These are phyloP conservation scores for Ilyonectria robusta DNA, from an alignment of 2,329 filamentous ascomycete genomes.

Conservation along the genomic window DNA sequence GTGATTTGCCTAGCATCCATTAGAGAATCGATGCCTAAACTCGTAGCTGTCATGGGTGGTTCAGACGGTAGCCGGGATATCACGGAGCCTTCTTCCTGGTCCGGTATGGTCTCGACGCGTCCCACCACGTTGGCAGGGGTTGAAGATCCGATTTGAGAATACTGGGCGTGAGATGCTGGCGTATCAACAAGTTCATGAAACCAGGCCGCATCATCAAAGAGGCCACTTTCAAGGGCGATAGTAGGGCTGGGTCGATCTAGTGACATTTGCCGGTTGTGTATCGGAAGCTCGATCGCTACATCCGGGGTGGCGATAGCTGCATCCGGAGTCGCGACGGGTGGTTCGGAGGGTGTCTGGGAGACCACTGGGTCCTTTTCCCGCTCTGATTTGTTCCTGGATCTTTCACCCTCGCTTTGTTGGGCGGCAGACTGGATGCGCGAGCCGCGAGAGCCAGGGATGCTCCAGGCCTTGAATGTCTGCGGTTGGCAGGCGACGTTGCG, in stretches of 20 bases:
- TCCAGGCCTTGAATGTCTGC: constrained; percentile 34
- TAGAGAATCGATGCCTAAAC: not conserved
- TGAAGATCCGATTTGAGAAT: not conserved
- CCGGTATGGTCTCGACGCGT: not conserved
- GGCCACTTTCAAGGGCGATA: not conserved
- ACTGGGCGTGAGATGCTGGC: not conserved
- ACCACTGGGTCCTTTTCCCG: not conserved
- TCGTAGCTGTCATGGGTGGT: not conserved
- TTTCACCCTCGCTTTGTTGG: not conserved
- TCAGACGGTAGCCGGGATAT: not conserved
- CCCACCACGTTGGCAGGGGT: not conserved
- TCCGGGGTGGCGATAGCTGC: not conserved
- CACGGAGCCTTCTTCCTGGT: not conserved
- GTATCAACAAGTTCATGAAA: not conserved
- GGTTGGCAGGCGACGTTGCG: constrained; percentile 28
- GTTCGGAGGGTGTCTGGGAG: not conserved
- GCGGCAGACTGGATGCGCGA: not conserved
- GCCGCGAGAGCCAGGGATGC: constrained; percentile 5
- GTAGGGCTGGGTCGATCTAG: not conserved
- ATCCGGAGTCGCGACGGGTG: not conserved
- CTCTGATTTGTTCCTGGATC: not conserved
- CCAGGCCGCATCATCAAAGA: constrained; percentile 1
- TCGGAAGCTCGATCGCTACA: not conserved
- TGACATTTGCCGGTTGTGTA: not conserved
- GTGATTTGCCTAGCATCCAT: not conserved